Conservation (phyloP, 2,329 filamentous ascomycete genomes). For the Aureobasidium leucospermi region DNA sequence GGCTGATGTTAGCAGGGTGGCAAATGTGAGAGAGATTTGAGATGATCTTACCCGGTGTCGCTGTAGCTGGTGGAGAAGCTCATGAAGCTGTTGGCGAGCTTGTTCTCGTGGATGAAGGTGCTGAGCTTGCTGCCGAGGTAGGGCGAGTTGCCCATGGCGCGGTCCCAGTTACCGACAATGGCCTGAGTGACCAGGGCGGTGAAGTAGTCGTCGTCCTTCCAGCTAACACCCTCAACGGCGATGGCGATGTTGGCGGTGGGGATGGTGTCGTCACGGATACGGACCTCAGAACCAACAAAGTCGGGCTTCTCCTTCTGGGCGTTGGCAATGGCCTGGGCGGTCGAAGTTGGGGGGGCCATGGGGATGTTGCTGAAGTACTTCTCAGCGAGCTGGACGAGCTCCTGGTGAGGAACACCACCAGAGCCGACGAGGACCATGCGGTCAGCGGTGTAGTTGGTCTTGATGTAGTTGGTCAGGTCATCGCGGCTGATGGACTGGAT, state of each 20-base stretch:
- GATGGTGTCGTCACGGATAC: slow-evolving; percentile 93
- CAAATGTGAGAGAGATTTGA: background rate
- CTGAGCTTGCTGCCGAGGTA: slow-evolving; percentile 98
- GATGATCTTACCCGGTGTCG: slow-evolving; percentile 75
- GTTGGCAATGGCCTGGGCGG: slow-evolving; percentile 63
- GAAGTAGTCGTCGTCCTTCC: slow-evolving; percentile 99
- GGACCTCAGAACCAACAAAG: slow-evolving; percentile 93
- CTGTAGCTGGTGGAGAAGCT: slow-evolving; percentile 99
- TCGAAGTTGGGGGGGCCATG: slow-evolving; percentile 64
- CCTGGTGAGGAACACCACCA: slow-evolving; percentile 85
- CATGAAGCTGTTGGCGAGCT: slow-evolving; percentile 99
- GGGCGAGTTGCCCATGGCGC: slow-evolving; percentile 93
- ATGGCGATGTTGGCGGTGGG: slow-evolving; percentile 96
- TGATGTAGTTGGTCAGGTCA: slow-evolving; percentile 93
- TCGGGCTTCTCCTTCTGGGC: slow-evolving; percentile 79
- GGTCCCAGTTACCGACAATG: slow-evolving; percentile 99
- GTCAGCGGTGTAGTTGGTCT: slow-evolving; percentile 98
- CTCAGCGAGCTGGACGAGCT: slow-evolving; percentile 93
- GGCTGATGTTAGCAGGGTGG: slow-evolving; percentile 25
- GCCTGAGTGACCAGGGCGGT: slow-evolving; percentile 95
- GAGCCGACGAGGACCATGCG: slow-evolving; percentile 98
- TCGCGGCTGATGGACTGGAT: slow-evolving; percentile 90
- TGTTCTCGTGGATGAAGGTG: slow-evolving; percentile 86
- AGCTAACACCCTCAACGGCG: slow-evolving; percentile 98
- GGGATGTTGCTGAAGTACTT: slow-evolving; percentile 85